Conservation (phyloP, 192 early-diverging fungal species). For the Pilobolus umbonatus region DNA sequence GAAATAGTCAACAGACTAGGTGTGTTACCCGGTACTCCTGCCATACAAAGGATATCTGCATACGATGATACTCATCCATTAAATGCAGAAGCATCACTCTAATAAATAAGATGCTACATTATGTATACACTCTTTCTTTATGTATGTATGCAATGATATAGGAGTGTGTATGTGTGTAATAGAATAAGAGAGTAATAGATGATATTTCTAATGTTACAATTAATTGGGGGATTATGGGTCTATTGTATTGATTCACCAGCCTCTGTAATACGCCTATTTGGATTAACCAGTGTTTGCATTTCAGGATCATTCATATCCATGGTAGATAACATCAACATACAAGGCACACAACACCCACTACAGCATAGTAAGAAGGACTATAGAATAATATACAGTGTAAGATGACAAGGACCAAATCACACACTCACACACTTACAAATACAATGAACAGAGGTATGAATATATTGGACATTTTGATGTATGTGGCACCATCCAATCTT, state of each 20-base stretch:
- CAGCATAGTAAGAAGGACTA: constrained; percentile 51
- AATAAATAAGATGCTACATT: no score
- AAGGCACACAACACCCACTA: constrained; percentile 54
- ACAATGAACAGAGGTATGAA: constrained; percentile 68
- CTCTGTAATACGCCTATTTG: constrained; percentile 30
- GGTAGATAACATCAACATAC: constrained; percentile 41
- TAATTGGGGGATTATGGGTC: background rate
- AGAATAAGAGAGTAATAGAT: background rate
- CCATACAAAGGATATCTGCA: no score
- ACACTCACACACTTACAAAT: constrained; percentile 31
- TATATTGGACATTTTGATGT: constrained; percentile 51
- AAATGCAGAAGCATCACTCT: no score
- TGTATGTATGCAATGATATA: background rate
- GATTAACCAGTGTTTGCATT: constrained; percentile 24
- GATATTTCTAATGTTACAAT: background rate
- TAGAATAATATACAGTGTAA: background rate
- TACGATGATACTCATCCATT: no score
- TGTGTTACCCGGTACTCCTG: no score
- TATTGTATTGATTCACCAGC: constrained; percentile 19
- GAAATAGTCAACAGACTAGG: constrained; percentile 38
- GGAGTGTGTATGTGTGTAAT: background rate
- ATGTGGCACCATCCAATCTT: constrained; percentile 40
- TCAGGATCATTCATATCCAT: constrained; percentile 37
- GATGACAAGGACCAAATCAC: background rate
- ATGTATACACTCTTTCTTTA: background rate